Base-by-base conservation (phyloP, 306 rosid genomes). In the Canavalia gladiata region DNA sequence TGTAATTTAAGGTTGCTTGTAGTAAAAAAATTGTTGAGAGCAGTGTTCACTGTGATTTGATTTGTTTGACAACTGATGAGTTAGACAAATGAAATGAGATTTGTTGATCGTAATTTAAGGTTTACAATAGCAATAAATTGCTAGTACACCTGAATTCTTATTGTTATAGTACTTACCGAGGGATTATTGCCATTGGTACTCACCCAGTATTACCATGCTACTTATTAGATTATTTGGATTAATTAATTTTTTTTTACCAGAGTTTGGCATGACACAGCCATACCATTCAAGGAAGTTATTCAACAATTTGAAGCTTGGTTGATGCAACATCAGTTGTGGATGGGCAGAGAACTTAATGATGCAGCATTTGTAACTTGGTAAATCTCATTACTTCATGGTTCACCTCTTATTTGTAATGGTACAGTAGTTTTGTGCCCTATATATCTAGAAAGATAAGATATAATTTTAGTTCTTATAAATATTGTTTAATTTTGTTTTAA, bases 261-360 rank as follows among this genome's bases (percentile, higher is more conserved):
- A 84, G 99, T 95, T 81, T 95, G 99, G 97, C 95, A 95, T 77
- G 99, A 93, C 81, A 95, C 99, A 58, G 93, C 99, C 68, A 88
- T 95, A 77, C 86, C 85, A 65, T 95, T 89, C 77, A 85, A 83
- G 72, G 92, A 95, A 47, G 97, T 95, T 83, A 82, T 93, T 84
- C 86, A 86, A 78, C 87, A 95, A 75, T 93, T 93, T 77, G 99
- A 93, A 84, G 88, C 82, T 78, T 93, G 99, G 99, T 80, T 95
- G 78, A 81, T 56, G 59, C 83, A 86, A 66, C 94, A 86, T 89
- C 82, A 82, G 41, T 78, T 95, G 76, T 93, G 94, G 97, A 83
- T 2, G 54, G 92, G 92, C 6, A 90, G 86, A 11, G 54, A 77
- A 67, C 97, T 95, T 75, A 82, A 84, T 50, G 83, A 79, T 28